Evolutionary conservation across 1,284 basidiomycete genomes (phyloP), one percentile per base, ranked within the genome.

Genomic region (Heterobasidion irregulare): DNA sequence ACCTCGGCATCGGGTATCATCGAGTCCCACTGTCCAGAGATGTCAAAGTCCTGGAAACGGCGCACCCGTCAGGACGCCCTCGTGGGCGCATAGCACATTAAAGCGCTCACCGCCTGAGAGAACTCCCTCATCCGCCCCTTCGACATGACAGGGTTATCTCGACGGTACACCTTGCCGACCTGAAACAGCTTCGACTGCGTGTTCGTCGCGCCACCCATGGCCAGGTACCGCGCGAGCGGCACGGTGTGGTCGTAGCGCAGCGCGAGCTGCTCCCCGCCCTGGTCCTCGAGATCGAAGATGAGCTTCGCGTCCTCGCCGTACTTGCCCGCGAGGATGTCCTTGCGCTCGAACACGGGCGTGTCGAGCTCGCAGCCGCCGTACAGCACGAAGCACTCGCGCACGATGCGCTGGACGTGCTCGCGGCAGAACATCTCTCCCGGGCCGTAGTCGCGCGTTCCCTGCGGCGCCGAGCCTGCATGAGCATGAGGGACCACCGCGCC

Each of bases 51-150:
- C 94, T 85, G 60, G 72, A 72, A 56, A 77, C 75, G 63, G 78
- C 73, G 18, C 12, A 7, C 2, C 18, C 16, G 50, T 53, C 13
- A 57, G 47, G n/a, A 9, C 33, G 0, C 12, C 10, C 6, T 10
- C 10, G n/a, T 12, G 38, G 6, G 5, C 8, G 6, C n/a, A 10
- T 12, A 41, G n/a, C 26, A 5, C 32, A 35, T 12, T 43, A 36
- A 16, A 19, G 2, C 9, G 77, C 86, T 65, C 63, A 95, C 93
- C 61, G 96, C 98, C 74, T 99, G 96, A 68, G 93, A 95, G 69
- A 99, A 99, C 74, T 99, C 96, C 59, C 96, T 82, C 94, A 99
- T 98, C 43, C 96, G 81, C 4, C 96, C 96, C 74, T 99, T 99
- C 53, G 87, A 89, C 90, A 99, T 95, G 57, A 96, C 95, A 1